These are phyloP conservation scores for Claviceps quebecensis DNA, from an alignment of 2,329 filamentous ascomycete species.

Conservation along the genomic window DNA sequence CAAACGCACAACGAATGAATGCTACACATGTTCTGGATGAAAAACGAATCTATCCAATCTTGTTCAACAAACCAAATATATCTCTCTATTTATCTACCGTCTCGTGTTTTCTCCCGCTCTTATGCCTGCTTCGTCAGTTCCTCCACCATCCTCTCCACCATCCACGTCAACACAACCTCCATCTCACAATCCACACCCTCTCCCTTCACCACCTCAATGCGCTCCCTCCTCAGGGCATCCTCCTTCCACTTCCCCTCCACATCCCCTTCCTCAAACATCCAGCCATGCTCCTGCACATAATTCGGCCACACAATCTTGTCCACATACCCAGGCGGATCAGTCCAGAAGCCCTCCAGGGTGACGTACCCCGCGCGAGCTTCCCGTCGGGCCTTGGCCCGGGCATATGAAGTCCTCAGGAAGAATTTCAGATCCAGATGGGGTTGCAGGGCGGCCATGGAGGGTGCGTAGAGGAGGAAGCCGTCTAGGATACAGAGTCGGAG, in stretches of 20 bases:
- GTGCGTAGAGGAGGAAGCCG: conserved; percentile 72
- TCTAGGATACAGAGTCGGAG: conserved; percentile 61
- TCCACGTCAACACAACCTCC: conserved; percentile 51
- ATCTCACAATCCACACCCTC: conserved; percentile 41
- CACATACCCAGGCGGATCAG: conserved; percentile 86
- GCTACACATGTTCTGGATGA: too few relatives aligned
- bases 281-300: conserved; percentile 68
- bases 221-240: conserved; percentile 27
- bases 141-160: conserved; percentile 45
- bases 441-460: conserved; percentile 38
- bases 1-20: too few relatives aligned
- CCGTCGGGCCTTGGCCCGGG: conserved; percentile 48
- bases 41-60: too few relatives aligned
- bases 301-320: conserved; percentile 94
- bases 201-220: conserved; percentile 35
- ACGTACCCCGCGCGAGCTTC: conserved; percentile 63
- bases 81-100: too few relatives aligned
- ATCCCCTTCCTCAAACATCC: conserved; percentile 59
- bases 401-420: conserved; percentile 59
- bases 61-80: too few relatives aligned
- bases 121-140: conserved; percentile 21
- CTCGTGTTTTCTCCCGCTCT: too few relatives aligned
- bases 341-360: conserved; percentile 83
- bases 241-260: conserved; percentile 44
- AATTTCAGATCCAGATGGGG: conserved; percentile 58